Percentiles rank a stretch among this genome's conserved stretches.
phyloP scores from a whole-genome alignment of 1,284 basidiomycete genomes.

The Tylopilus orsonianus region DNA sequence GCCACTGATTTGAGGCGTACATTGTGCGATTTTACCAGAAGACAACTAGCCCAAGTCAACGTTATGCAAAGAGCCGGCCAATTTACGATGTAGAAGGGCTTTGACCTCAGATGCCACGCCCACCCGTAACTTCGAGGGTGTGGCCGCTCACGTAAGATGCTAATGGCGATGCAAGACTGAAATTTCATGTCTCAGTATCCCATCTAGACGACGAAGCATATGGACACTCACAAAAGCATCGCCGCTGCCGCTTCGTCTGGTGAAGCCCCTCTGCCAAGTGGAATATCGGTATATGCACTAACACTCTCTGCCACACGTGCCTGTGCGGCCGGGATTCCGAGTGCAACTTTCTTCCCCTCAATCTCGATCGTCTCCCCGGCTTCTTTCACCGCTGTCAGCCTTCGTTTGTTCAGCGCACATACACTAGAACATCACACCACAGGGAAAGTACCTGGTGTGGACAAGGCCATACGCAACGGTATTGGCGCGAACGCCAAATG shows the following conservation, averaged over 20 bases:
- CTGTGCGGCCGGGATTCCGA: conserved; percentile 69
- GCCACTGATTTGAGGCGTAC: not conserved
- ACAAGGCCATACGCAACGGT: conserved; percentile 78
- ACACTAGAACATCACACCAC: not conserved
- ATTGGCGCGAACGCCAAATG: conserved; percentile 80
- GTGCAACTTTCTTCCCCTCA: conserved; percentile 78
- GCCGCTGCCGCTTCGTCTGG: conserved; percentile 77
- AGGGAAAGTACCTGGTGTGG: conserved; percentile 56
- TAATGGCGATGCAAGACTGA: conserved; percentile 71
- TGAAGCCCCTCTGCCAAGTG: conserved; percentile 71
- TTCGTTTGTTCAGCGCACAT: conserved; percentile 26
- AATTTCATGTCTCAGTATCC: conserved; percentile 11
- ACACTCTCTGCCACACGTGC: conserved; percentile 34
- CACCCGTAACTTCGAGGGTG: conserved; percentile 80
- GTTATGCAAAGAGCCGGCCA: not conserved
- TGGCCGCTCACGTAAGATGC: conserved; percentile 82
- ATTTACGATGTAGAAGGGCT: not conserved
- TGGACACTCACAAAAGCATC: conserved; percentile 63
- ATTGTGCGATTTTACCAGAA: not conserved
- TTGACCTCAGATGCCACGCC: conserved; percentile 56
- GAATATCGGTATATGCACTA: conserved; percentile 55
- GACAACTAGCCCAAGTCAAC: not conserved
- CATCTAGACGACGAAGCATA: not conserved
- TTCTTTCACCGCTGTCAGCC: conserved; percentile 74
- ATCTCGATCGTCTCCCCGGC: conserved; percentile 76